Conservation (phyloP, 768 basidiomycete genomes). For the Tulasnella sp. region DNA sequence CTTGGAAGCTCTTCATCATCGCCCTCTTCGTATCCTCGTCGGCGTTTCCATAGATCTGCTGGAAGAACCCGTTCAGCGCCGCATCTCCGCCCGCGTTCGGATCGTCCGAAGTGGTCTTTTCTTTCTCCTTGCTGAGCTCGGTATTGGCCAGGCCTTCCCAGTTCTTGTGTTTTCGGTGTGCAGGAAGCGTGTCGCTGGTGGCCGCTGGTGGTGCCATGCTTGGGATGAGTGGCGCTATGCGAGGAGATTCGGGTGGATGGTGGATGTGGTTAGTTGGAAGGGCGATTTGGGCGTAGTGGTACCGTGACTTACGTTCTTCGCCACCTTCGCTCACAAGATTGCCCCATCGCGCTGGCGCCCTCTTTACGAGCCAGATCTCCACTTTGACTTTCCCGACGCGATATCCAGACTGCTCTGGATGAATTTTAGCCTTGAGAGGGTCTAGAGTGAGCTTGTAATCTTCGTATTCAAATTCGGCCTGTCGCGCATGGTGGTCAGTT, state of each 20-base stretch:
- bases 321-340: conserved; percentile 53
- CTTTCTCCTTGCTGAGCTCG: conserved; percentile 58
- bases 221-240: conserved; percentile 25
- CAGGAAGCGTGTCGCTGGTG: conserved; percentile 21
- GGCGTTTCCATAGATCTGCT: conserved; percentile 79
- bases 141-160: conserved; percentile 77
- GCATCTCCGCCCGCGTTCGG: conserved; percentile 85
- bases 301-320: conserved; percentile 51
- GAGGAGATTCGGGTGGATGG: background rate
- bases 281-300: too few species aligned
- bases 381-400: conserved; percentile 79
- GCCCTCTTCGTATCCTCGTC: conserved; percentile 86
- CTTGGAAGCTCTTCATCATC: conserved; percentile 96
- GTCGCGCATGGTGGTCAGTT: background rate
- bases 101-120: conserved; percentile 58
- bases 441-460: conserved; percentile 61
- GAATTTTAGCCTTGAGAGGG: conserved; percentile 75
- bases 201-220: conserved; percentile 28
- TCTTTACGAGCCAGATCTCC: conserved; percentile 70
- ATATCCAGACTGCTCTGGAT: conserved; percentile 46
- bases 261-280: conserved; percentile 14
- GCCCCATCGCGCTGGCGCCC: conserved; percentile 59
- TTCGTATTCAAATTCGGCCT: conserved; percentile 33
- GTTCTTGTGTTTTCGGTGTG: conserved; percentile 47
- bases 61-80: conserved; percentile 80